A percentile compares a stretch with the other conserved stretches of the same genome.
These are phyloP conservation scores for Euphorbia corollata DNA, from an alignment of 441 rosid genomes.

Conservation along the genomic window DNA sequence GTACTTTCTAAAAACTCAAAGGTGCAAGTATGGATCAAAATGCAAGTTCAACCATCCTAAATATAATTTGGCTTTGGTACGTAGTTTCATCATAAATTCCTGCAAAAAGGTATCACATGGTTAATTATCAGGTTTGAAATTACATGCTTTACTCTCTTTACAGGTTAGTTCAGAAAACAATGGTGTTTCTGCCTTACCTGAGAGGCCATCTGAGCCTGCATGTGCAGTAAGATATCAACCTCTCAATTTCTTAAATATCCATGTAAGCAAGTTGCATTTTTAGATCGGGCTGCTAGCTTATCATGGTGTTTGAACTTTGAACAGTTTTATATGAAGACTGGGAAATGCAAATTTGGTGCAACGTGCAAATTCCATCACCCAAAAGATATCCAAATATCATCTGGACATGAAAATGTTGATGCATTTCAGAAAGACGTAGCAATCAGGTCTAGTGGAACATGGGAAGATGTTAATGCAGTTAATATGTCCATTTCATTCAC, in stretches of 20 bases:
- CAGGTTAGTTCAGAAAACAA: conserved; percentile 49
- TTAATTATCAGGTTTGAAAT: conserved; percentile 12
- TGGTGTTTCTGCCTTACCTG: conserved; percentile 49
- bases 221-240: conserved; percentile 62
- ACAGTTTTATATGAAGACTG: conserved; percentile 90
- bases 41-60: conserved; percentile 96
- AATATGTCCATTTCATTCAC: conserved; percentile 32
- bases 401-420: conserved; percentile 37
- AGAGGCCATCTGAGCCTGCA: conserved; percentile 71
- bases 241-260: conserved; percentile 8
- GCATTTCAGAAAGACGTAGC: conserved; percentile 32
- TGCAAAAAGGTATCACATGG: conserved; percentile 9
- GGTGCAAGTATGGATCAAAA: conserved; percentile 78
- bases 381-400: conserved; percentile 52
- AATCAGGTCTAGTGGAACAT: conserved; percentile 26
- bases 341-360: conserved; percentile 82
- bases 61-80: conserved; percentile 42
- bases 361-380: conserved; percentile 96
- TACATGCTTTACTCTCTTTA: conserved; percentile 22
- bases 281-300: conserved; percentile 21
- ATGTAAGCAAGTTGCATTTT: conserved; percentile 7
- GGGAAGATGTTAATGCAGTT: conserved; percentile 26
- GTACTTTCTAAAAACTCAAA: conserved; percentile 86
- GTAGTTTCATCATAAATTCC: conserved; percentile 23
- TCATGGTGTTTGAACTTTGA: conserved; percentile 19